A percentile compares a stretch with the other conserved stretches of the same genome.
phyloP scores from a whole-genome alignment of 495 filamentous ascomycete species.

The Diplogelasinospora grovesii region DNA sequence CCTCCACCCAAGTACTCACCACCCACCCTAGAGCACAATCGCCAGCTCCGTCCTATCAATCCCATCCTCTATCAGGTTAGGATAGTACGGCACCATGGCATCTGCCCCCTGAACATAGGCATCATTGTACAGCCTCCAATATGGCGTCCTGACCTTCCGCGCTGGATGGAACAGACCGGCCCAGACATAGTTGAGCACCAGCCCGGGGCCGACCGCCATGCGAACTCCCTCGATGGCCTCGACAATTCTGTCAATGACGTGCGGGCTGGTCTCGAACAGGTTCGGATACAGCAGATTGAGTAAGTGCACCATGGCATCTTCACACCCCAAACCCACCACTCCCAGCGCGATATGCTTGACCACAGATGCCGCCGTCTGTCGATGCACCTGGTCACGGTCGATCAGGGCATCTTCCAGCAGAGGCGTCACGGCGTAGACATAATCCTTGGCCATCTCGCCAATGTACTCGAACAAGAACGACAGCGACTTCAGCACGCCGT shows the following conservation, averaged over 20 bases:
- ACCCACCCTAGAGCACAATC: conserved; percentile 64
- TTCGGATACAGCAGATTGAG: conserved; percentile 95
- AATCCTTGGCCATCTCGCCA: conserved; percentile 99
- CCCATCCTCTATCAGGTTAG: conserved; percentile 68
- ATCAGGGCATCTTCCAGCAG: conserved; percentile 95
- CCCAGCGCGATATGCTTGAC: conserved; percentile 97
- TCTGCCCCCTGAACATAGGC: conserved; percentile 94
- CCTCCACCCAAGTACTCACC: too few relatives aligned
- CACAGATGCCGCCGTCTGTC: conserved; percentile 91
- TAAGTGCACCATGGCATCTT: conserved; percentile 97
- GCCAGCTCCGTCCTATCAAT: conserved; percentile 69
- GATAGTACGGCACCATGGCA: conserved; percentile 94
- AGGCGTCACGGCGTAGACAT: conserved; percentile 97
- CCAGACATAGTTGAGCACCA: conserved; percentile 96
- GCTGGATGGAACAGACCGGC: conserved; percentile 96
- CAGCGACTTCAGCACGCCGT: conserved; percentile 94
- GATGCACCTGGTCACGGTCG: conserved; percentile 96
- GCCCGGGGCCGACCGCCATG: conserved; percentile 84
- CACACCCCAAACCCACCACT: conserved; percentile 93
- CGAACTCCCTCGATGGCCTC: conserved; percentile 96
- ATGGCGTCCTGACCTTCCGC: conserved; percentile 84
- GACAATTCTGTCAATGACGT: conserved; percentile 96
- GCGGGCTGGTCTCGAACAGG: conserved; percentile 94
- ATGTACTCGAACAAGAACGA: conserved; percentile 99
- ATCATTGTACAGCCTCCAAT: conserved; percentile 94